These are phyloP conservation scores for Pelargonium cotyledonis DNA, from an alignment of 441 rosid genomes.

Conservation along the genomic window DNA sequence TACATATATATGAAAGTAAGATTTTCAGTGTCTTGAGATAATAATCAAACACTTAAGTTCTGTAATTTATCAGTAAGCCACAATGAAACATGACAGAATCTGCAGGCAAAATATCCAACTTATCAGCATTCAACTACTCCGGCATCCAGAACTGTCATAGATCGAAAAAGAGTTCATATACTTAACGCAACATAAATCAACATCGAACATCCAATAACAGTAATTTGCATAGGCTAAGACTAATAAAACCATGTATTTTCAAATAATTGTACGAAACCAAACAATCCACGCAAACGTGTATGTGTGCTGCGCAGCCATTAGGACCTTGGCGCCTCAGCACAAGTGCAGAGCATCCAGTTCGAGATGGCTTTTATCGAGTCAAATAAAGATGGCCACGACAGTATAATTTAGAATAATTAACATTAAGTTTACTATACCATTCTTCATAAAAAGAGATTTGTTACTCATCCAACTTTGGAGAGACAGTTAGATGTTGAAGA, in stretches of 20 bases:
- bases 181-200: slow-evolving; percentile 10
- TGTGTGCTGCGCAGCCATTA: slow-evolving; percentile 1
- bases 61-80: too few relatives aligned
- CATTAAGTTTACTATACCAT: slow-evolving; percentile 10
- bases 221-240: slow-evolving; percentile 16
- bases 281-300: slow-evolving; percentile 24
- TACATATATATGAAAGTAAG: too few relatives aligned
- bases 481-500: slow-evolving; percentile 55
- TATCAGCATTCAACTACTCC: neutral
- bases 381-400: slow-evolving; percentile 26
- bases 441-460: slow-evolving; percentile 14
- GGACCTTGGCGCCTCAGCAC: slow-evolving; percentile 18
- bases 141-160: neutral
- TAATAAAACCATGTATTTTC: slow-evolving; percentile 15
- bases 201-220: neutral
- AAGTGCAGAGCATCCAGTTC: neutral
- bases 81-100: too few relatives aligned
- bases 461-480: slow-evolving; percentile 21
- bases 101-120: too few relatives aligned
- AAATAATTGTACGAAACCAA: slow-evolving; percentile 7
- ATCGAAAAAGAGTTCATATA: neutral
- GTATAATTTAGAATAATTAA: slow-evolving; percentile 11
- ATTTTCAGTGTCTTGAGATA: neutral
- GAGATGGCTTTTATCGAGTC: slow-evolving; percentile 18
- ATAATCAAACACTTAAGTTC: too few relatives aligned